Conservation (phyloP, 2,329 filamentous ascomycete genomes). For the Botryotinia convoluta region DNA sequence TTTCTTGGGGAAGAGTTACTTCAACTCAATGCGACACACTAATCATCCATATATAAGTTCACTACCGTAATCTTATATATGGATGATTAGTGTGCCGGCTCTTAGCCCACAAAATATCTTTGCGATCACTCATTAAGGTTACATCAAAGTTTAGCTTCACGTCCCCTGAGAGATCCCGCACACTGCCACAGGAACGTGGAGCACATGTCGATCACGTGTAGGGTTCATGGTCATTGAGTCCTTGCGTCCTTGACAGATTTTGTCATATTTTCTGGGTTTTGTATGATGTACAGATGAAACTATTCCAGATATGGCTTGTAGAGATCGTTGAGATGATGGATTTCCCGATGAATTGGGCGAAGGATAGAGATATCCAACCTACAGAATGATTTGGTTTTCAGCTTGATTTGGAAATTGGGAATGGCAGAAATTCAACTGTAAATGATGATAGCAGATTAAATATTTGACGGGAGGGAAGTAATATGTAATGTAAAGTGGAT, state of each 20-base stretch:
- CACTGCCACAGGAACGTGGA: neutral
- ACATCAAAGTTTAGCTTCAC: neutral
- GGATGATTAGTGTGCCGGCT: neutral
- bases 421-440: neutral
- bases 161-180: neutral
- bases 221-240: neutral
- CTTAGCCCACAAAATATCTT: neutral
- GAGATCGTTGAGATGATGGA: neutral
- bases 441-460: neutral
- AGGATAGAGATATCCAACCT: neutral
- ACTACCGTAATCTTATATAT: neutral
- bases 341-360: neutral
- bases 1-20: no score
- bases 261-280: neutral
- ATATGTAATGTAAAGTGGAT: neutral
- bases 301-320: neutral
- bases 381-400: neutral
- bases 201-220: slow-evolving; percentile 11
- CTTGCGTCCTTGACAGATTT: neutral
- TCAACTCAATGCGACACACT: neutral
- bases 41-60: no score
- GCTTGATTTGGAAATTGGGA: neutral
- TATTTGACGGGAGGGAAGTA: neutral
- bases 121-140: neutral
- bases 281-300: neutral